Conservation (phyloP, 2,329 filamentous ascomycete species). For the Fusarium vanettenii region DNA sequence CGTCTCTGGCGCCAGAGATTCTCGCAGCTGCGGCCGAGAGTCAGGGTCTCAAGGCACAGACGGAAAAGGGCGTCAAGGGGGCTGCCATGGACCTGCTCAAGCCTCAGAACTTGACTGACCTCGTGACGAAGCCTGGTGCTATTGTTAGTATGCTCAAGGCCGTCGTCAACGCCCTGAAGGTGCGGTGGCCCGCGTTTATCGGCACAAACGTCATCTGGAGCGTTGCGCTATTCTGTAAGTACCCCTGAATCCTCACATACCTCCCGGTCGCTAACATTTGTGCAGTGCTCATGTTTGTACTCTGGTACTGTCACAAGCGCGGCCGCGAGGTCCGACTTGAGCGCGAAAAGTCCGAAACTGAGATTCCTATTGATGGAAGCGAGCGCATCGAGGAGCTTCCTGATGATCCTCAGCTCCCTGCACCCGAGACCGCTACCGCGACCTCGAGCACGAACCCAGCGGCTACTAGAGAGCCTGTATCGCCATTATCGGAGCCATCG, state of each 20-base stretch:
- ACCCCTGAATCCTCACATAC: not conserved
- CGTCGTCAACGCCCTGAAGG: constrained; percentile 89
- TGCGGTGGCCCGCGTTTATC: constrained; percentile 89
- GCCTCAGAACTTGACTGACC: constrained; percentile 78
- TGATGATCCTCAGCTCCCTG: constrained; percentile 59
- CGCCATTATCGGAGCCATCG: constrained; percentile 29
- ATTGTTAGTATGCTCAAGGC: constrained; percentile 85
- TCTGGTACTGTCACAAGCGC: constrained; percentile 99
- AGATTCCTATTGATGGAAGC: constrained; percentile 50
- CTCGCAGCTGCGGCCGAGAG: constrained; percentile 83
- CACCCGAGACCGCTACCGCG: constrained; percentile 36
- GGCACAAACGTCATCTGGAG: constrained; percentile 94
- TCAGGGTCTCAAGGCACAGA: constrained; percentile 70
- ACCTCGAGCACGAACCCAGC: constrained; percentile 6
- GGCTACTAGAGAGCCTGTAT: constrained; percentile 30
- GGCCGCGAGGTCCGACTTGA: constrained; percentile 86
- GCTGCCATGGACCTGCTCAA: constrained; percentile 75
- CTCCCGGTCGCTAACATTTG: not conserved
- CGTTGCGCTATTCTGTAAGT: constrained; percentile 85
- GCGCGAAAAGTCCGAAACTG: constrained; percentile 58
- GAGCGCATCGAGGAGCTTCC: constrained; percentile 62
- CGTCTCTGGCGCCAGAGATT: constrained; percentile 81
- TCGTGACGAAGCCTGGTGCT: constrained; percentile 89
- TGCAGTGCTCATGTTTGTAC: constrained; percentile 86
- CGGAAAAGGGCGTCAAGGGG: constrained; percentile 67